Evolutionary conservation across 2,329 filamentous ascomycete genomes (phyloP).

Genomic region (Aspergillaceae sp.): DNA sequence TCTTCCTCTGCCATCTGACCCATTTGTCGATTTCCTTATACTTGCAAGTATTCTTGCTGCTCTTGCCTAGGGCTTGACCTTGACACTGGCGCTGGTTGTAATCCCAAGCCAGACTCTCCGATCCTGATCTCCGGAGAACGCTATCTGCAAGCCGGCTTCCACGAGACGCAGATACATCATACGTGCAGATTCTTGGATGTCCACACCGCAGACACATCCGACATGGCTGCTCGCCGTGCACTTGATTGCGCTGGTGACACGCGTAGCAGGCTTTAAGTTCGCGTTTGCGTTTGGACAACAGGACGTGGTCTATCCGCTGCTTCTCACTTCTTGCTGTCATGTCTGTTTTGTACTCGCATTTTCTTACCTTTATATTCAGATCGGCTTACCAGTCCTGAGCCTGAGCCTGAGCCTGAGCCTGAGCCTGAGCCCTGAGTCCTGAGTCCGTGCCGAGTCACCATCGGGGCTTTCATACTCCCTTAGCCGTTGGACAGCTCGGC

Average conservation of each 20-base stretch:
- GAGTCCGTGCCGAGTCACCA: slow-evolving; percentile 9
- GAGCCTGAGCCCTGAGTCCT: slow-evolving; percentile 2
- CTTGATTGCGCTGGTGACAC: slow-evolving; percentile 29
- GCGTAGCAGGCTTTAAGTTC: slow-evolving; percentile 27
- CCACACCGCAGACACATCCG: slow-evolving; percentile 18
- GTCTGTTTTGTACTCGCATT: background rate
- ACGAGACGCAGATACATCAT: slow-evolving; percentile 5
- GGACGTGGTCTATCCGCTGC: slow-evolving; percentile 21
- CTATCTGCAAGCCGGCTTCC: no score
- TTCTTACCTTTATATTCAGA: slow-evolving; percentile 14
- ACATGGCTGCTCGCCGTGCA: slow-evolving; percentile 23
- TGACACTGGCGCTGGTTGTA: background rate
- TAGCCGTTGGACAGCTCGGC: background rate
- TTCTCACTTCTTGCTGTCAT: slow-evolving; percentile 10
- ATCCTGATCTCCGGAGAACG: background rate
- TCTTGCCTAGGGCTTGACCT: background rate
- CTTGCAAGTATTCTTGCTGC: no score
- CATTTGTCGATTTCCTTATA: background rate
- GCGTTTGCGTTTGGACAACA: slow-evolving; percentile 19
- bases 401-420: background rate
- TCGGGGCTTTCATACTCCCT: slow-evolving; percentile 40
- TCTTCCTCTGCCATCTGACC: slow-evolving; percentile 7
- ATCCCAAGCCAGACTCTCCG: background rate
- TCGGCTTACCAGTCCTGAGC: slow-evolving; percentile 37
- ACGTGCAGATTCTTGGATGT: slow-evolving; percentile 23